phyloP scores from a whole-genome alignment of 2,329 filamentous ascomycete species.

The Penicillium crustosum region DNA sequence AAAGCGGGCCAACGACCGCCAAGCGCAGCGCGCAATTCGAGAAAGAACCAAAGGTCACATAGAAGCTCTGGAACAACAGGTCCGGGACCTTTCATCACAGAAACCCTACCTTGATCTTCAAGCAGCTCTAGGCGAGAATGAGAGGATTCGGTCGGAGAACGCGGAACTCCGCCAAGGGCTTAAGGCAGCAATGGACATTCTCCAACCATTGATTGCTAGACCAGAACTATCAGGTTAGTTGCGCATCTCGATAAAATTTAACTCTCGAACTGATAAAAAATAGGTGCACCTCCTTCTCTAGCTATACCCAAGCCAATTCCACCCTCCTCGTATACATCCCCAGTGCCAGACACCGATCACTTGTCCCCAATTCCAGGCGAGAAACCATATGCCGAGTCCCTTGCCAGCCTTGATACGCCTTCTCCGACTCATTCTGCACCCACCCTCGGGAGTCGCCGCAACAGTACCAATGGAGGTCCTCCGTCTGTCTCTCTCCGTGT shows the following conservation, averaged over 20 bases:
- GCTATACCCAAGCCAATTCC: constrained; percentile 19
- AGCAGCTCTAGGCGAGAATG: constrained; percentile 70
- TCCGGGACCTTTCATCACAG: constrained; percentile 73
- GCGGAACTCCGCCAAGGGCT: constrained; percentile 71
- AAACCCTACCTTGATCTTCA: constrained; percentile 84
- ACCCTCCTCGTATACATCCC: constrained; percentile 24
- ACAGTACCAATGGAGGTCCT: constrained; percentile 22
- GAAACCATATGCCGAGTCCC: constrained; percentile 30
- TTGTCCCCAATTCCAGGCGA: constrained; percentile 26
- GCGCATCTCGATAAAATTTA: background rate
- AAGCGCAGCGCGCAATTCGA: constrained; percentile 80
- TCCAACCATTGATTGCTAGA: constrained; percentile 45
- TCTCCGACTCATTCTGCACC: constrained; percentile 33
- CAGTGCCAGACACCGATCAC: constrained; percentile 28
- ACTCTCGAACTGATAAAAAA: constrained; percentile 10
- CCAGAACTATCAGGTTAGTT: constrained; percentile 47
- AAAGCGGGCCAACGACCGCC: constrained; percentile 87
- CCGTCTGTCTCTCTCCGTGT: constrained; percentile 36
- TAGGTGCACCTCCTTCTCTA: constrained; percentile 19
- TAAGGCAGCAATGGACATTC: constrained; percentile 60
- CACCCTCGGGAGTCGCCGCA: constrained; percentile 25
- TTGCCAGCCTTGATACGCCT: constrained; percentile 31
- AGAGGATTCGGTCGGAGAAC: constrained; percentile 76
- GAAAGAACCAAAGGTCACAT: constrained; percentile 81
- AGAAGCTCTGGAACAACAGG: constrained; percentile 68